phyloP scores from a whole-genome alignment of 768 basidiomycete species.

The Ephemerocybe angulata region DNA sequence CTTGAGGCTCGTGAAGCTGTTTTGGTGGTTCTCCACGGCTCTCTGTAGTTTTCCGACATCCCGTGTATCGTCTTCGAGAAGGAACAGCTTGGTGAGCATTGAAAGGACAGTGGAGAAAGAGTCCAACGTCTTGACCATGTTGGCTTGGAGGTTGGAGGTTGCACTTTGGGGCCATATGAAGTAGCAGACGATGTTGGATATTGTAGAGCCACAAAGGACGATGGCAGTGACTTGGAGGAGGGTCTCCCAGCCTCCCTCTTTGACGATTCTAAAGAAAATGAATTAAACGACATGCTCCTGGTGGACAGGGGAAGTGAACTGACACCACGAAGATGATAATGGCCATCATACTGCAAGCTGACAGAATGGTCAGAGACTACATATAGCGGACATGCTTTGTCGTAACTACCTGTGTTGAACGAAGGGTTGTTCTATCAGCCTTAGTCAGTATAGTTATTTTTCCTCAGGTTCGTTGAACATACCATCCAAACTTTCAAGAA shows the following conservation, averaged over 20 bases:
- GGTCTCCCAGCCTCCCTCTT: constrained; percentile 79
- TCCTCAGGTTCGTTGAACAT: constrained; percentile 9
- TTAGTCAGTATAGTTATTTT: neutral
- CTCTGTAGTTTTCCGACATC: constrained; percentile 63
- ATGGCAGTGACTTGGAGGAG: constrained; percentile 75
- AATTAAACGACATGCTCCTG: neutral
- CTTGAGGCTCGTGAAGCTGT: constrained; percentile 86
- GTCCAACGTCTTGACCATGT: constrained; percentile 81
- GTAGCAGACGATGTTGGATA: constrained; percentile 85
- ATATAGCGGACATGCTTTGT: neutral
- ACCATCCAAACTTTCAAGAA: constrained; percentile 93
- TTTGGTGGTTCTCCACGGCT: constrained; percentile 83
- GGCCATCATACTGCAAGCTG: constrained; percentile 81
- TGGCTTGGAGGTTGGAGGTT: constrained; percentile 72
- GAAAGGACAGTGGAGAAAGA: constrained; percentile 85
- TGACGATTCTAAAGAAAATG: constrained; percentile 58
- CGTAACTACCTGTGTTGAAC: constrained; percentile 73
- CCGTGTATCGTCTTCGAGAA: constrained; percentile 64
- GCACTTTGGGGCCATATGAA: constrained; percentile 84
- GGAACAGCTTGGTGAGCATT: constrained; percentile 79
- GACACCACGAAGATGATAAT: constrained; percentile 85
- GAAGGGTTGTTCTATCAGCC: constrained; percentile 61
- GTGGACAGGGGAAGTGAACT: constrained; percentile 13
- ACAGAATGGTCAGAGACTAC: neutral
- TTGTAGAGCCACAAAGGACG: constrained; percentile 67